Conservation (phyloP, 345 rosid species). For the Hibiscus trionum region DNA sequence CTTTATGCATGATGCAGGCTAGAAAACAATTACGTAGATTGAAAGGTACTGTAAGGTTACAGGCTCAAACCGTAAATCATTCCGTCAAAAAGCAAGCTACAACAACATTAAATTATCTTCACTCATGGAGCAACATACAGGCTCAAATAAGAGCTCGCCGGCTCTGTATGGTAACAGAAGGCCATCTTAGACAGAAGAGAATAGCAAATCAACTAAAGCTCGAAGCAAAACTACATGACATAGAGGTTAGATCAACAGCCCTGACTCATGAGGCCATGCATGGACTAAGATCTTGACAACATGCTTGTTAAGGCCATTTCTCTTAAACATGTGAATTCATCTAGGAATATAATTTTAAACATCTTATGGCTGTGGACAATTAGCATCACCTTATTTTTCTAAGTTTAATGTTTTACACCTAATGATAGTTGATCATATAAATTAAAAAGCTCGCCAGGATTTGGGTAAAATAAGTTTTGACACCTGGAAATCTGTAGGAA, state of each 20-base stretch:
- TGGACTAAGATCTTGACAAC: background rate
- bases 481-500: background rate
- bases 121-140: conserved; percentile 82
- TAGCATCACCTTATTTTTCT: background rate
- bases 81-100: conserved; percentile 55
- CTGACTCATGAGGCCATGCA: background rate
- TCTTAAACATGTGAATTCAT: background rate
- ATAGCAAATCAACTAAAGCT: conserved; percentile 88
- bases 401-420: background rate
- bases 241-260: conserved; percentile 45
- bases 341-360: background rate
- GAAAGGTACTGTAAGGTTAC: conserved; percentile 54
- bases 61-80: conserved; percentile 20
- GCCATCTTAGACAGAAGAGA: conserved; percentile 64
- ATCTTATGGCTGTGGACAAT: background rate
- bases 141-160: conserved; percentile 31
- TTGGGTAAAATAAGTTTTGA: background rate
- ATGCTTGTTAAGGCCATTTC: conserved; percentile 10
- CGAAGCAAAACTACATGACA: conserved; percentile 82
- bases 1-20: conserved; percentile 41
- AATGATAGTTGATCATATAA: background rate
- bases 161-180: conserved; percentile 51
- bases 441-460: background rate
- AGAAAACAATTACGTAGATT: conserved; percentile 57
- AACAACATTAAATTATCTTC: conserved; percentile 54